phyloP scores from a whole-genome alignment of 1,139 yeast species.

The Diutina ranongensis region DNA sequence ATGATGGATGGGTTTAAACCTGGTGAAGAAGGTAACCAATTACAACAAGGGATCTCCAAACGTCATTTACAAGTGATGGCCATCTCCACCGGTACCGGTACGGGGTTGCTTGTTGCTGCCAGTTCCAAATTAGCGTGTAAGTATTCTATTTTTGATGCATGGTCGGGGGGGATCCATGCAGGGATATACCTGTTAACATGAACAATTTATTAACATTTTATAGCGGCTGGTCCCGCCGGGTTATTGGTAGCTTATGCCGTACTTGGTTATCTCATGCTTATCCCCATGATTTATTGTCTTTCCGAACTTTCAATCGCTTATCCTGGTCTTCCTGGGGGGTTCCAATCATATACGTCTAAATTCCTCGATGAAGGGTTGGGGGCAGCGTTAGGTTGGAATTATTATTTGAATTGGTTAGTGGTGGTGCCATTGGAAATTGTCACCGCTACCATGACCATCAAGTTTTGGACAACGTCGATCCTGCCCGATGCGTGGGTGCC shows the following conservation, averaged over 20 bases:
- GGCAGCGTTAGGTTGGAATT: conserved; percentile 28
- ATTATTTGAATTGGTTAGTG: conserved; percentile 24
- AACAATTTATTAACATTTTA: background rate
- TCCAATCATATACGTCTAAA: conserved; percentile 22
- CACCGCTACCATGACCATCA: conserved; percentile 23
- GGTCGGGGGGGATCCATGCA: no score
- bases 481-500: conserved; percentile 30
- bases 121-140: conserved; percentile 18
- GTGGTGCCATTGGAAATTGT: conserved; percentile 27
- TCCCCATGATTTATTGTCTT: conserved; percentile 25
- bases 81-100: conserved; percentile 25
- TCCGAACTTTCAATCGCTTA: conserved; percentile 26
- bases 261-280: conserved; percentile 23
- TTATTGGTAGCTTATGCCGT: conserved; percentile 23
- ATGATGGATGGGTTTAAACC: conserved; percentile 12
- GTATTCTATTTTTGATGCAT: background rate
- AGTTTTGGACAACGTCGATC: conserved; percentile 28
- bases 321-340: conserved; percentile 22
- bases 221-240: conserved; percentile 23
- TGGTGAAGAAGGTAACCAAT: background rate
- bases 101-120: conserved; percentile 27
- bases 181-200: no score
- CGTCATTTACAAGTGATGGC: conserved; percentile 23
- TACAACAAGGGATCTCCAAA: conserved; percentile 3
- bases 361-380: conserved; percentile 25